Percentiles rank a stretch among this genome's conserved stretches.
Conservation (phyloP, 164 flowering plant species). For the Macadamia integrifolia region DNA sequence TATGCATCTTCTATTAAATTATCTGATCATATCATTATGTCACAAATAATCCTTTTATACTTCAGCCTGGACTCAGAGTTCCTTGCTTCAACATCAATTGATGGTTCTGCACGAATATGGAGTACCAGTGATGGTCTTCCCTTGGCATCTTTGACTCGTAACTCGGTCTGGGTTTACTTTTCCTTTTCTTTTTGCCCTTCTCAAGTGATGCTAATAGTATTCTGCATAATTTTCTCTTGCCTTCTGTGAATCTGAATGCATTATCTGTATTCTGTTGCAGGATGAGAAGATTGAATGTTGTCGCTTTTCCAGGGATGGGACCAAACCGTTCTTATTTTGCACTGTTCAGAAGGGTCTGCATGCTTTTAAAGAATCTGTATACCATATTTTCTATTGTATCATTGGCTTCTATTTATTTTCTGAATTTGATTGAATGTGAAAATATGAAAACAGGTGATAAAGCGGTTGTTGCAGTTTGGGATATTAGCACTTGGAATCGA, state of each 20-base stretch:
- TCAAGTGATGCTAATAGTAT: too few species aligned
- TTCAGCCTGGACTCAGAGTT: conserved; percentile 86
- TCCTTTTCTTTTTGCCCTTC: background rate
- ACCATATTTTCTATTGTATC: background rate
- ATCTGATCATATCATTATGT: background rate
- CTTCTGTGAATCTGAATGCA: background rate
- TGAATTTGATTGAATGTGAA: conserved; percentile 7
- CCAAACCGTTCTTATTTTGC: conserved; percentile 91
- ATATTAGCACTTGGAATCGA: conserved; percentile 86
- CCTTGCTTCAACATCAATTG: conserved; percentile 84
- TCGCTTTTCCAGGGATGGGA: conserved; percentile 94
- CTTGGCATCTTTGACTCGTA: conserved; percentile 61
- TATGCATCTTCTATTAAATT: conserved; percentile 1
- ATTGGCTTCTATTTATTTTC: conserved; percentile 1
- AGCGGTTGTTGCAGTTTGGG: conserved; percentile 73
- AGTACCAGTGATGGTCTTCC: conserved; percentile 73
- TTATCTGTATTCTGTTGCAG: conserved; percentile 27
- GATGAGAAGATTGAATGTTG: conserved; percentile 87
- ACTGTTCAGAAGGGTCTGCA: conserved; percentile 65
- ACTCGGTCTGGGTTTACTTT: conserved; percentile 37
- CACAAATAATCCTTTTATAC: background rate
- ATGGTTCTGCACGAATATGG: conserved; percentile 96
- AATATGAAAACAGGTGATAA: conserved; percentile 45
- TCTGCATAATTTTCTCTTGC: too few species aligned
- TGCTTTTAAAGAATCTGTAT: conserved; percentile 2